Conservation (phyloP, 495 filamentous ascomycete genomes). For the Penicillium mononematosum region DNA sequence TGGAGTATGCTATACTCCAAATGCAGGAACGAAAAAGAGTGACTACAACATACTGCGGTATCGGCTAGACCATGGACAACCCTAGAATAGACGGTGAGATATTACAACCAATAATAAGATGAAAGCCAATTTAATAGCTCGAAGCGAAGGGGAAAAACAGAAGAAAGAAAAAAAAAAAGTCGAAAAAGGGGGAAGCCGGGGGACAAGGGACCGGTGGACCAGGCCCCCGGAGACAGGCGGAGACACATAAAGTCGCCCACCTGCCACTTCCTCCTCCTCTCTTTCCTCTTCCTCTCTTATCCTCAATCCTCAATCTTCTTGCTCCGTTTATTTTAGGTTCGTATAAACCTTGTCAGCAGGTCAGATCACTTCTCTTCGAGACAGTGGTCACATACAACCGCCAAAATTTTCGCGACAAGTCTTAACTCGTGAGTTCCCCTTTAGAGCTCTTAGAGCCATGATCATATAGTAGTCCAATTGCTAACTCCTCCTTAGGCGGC, state of each 20-base stretch:
- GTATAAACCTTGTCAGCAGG: slow-evolving; percentile 39
- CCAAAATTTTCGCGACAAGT: slow-evolving; percentile 52
- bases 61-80: background rate
- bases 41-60: background rate
- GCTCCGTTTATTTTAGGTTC: slow-evolving; percentile 24
- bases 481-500: slow-evolving; percentile 58
- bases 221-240: slow-evolving; percentile 8
- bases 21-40: background rate
- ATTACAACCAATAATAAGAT: background rate
- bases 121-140: background rate
- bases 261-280: slow-evolving; percentile 17
- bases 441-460: no score
- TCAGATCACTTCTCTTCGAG: slow-evolving; percentile 43
- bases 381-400: slow-evolving; percentile 48
- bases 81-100: slow-evolving; percentile 7
- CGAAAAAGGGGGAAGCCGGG: slow-evolving; percentile 7
- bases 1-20: background rate
- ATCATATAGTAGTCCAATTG: background rate
- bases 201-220: background rate
- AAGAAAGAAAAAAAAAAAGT: background rate
- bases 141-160: background rate
- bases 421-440: slow-evolving; percentile 47
- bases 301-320: background rate
- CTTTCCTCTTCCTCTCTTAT: slow-evolving; percentile 3
- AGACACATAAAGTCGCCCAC: slow-evolving; percentile 12